A percentile compares a stretch with the other conserved stretches of the same genome.
These are phyloP conservation scores for Gonapodya prolifera DNA, from an alignment of 192 early-diverging fungal species.

Conservation along the genomic window DNA sequence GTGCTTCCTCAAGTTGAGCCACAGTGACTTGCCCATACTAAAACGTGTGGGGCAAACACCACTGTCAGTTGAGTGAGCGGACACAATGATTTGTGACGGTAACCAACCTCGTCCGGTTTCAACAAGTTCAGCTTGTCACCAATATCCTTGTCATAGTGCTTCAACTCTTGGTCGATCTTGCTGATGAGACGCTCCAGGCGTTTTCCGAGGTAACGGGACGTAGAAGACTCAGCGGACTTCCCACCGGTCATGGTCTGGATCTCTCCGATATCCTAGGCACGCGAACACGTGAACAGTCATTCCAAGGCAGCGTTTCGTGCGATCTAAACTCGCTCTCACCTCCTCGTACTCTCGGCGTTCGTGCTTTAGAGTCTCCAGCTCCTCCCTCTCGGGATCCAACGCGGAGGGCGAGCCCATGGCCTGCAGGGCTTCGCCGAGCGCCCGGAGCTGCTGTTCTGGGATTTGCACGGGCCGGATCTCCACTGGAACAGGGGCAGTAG, in stretches of 20 bases:
- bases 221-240: slow-evolving; percentile 38
- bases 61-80: not conserved
- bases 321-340: slow-evolving; percentile 8
- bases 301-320: not conserved
- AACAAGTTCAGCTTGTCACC: slow-evolving; percentile 52
- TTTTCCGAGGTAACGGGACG: slow-evolving; percentile 32
- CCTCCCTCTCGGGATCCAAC: slow-evolving; percentile 46
- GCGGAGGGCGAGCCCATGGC: slow-evolving; percentile 41
- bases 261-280: slow-evolving; percentile 32
- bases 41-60: not conserved
- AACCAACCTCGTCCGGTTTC: slow-evolving; percentile 53
- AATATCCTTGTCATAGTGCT: slow-evolving; percentile 35
- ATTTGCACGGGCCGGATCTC: slow-evolving; percentile 15
- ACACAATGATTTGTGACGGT: slow-evolving; percentile 10
- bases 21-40: slow-evolving; percentile 9
- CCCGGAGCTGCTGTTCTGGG: slow-evolving; percentile 39
- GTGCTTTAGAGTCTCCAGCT: slow-evolving; percentile 42
- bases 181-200: slow-evolving; percentile 70
- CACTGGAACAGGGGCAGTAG: no score
- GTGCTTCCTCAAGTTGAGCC: slow-evolving; percentile 51
- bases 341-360: slow-evolving; percentile 38
- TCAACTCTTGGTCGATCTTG: slow-evolving; percentile 56
- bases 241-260: slow-evolving; percentile 32
- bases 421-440: slow-evolving; percentile 41
- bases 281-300: slow-evolving; percentile 7